Percentiles rank a stretch among this genome's conserved stretches.
Evolutionary conservation across 352 stramenopile genomes (phyloP).

Genomic region (Pythium monospermum): DNA sequence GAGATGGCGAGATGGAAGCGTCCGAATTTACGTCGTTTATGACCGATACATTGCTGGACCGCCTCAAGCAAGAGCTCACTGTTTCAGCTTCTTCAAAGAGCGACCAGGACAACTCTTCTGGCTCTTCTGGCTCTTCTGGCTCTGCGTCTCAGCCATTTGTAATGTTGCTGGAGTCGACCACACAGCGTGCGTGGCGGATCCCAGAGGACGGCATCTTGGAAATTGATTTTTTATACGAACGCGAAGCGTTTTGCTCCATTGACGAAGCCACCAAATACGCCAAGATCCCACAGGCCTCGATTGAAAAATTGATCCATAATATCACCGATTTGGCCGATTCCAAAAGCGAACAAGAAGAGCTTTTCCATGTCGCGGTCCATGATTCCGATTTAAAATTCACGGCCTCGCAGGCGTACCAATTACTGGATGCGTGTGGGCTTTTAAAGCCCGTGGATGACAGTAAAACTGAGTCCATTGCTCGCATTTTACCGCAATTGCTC

Average conservation of each 20-base stretch:
- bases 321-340: slow-evolving; percentile 43
- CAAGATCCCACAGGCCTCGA: slow-evolving; percentile 59
- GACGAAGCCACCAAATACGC: slow-evolving; percentile 48
- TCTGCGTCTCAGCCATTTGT: slow-evolving; percentile 14
- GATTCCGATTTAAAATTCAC: slow-evolving; percentile 81
- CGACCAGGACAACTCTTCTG: background rate
- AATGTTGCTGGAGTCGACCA: slow-evolving; percentile 42
- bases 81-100: background rate
- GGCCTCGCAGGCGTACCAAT: slow-evolving; percentile 65
- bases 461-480: slow-evolving; percentile 62
- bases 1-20: slow-evolving; percentile 75
- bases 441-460: slow-evolving; percentile 44
- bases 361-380: slow-evolving; percentile 71
- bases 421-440: slow-evolving; percentile 73
- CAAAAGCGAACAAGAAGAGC: slow-evolving; percentile 66
- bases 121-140: too few species aligned
- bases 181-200: slow-evolving; percentile 59
- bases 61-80: slow-evolving; percentile 45
- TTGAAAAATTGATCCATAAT: slow-evolving; percentile 73
- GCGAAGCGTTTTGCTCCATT: slow-evolving; percentile 52
- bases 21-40: slow-evolving; percentile 83
- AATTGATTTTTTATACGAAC: slow-evolving; percentile 77
- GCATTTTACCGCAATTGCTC: slow-evolving; percentile 82
- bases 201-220: slow-evolving; percentile 57
- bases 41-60: slow-evolving; percentile 52